Conservation (phyloP, 1,284 basidiomycete genomes). For the Ustilago loliicola region DNA sequence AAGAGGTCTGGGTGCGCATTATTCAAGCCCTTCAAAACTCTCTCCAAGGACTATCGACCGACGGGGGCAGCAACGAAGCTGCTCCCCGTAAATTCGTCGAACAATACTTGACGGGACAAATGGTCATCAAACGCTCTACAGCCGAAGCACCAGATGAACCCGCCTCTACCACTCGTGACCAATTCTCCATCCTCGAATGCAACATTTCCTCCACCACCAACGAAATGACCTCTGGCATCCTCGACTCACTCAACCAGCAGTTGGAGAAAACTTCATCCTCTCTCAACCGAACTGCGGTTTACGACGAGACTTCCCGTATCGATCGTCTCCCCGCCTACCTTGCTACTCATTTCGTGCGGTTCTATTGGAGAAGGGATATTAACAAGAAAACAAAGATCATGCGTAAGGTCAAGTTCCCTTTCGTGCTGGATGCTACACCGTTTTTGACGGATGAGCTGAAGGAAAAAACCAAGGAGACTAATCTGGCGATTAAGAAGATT, state of each 20-base stretch:
- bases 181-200: constrained; percentile 89
- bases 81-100: constrained; percentile 77
- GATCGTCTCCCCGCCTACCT: constrained; percentile 85
- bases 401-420: constrained; percentile 94
- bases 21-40: constrained; percentile 81
- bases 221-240: constrained; percentile 88
- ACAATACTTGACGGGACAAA: constrained; percentile 84
- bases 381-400: constrained; percentile 76
- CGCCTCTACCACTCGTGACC: constrained; percentile 78
- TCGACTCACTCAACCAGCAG: constrained; percentile 84
- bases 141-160: constrained; percentile 84
- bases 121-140: constrained; percentile 78
- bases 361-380: constrained; percentile 94
- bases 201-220: constrained; percentile 90
- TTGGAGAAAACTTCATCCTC: constrained; percentile 87
- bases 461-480: constrained; percentile 79
- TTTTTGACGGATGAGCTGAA: constrained; percentile 85
- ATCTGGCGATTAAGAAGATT: constrained; percentile 80
- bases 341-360: constrained; percentile 92
- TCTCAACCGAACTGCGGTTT: constrained; percentile 84
- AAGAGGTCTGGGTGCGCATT: constrained; percentile 91
- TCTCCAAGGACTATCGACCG: constrained; percentile 69
- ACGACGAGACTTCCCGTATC: constrained; percentile 85
- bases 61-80: constrained; percentile 10
- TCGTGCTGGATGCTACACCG: constrained; percentile 86